These are phyloP conservation scores for Curvularia spicifera DNA, from an alignment of 2,329 filamentous ascomycete genomes.

Conservation along the genomic window DNA sequence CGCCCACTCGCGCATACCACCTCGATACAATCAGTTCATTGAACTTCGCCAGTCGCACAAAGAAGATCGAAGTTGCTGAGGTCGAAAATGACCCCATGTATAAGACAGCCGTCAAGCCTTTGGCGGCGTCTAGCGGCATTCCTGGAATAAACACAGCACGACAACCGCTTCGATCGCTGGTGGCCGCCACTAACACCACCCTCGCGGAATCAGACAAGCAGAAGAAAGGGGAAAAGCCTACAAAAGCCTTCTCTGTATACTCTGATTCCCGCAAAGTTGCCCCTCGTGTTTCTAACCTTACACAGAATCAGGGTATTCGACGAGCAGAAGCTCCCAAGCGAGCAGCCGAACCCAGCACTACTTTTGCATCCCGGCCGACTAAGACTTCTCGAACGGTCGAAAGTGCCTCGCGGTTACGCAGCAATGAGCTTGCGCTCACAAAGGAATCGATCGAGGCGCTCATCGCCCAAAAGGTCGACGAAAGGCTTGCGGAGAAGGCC, in stretches of 20 bases:
- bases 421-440: conserved; percentile 51
- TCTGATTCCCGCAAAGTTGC: conserved; percentile 63
- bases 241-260: conserved; percentile 87
- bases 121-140: conserved; percentile 44
- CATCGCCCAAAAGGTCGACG: conserved; percentile 88
- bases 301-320: conserved; percentile 45
- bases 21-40: conserved; percentile 91
- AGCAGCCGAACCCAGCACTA: conserved; percentile 48
- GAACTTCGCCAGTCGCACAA: conserved; percentile 93
- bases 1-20: conserved; percentile 90
- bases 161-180: conserved; percentile 79
- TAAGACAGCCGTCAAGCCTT: conserved; percentile 50
- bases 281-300: conserved; percentile 37
- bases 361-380: conserved; percentile 47
- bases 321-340: conserved; percentile 55
- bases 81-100: conserved; percentile 95
- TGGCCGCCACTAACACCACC: conserved; percentile 76
- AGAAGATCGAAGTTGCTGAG: conserved; percentile 94
- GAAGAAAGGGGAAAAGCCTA: conserved; percentile 69
- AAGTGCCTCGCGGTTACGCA: conserved; percentile 38
- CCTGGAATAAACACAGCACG: conserved; percentile 58
- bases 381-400: conserved; percentile 50
- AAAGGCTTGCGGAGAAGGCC: conserved; percentile 81
- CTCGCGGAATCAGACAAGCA: conserved; percentile 60
- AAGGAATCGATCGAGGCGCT: conserved; percentile 83